Base-by-base conservation (phyloP, 345 rosid species). In the Raphanus raphanistrum region DNA sequence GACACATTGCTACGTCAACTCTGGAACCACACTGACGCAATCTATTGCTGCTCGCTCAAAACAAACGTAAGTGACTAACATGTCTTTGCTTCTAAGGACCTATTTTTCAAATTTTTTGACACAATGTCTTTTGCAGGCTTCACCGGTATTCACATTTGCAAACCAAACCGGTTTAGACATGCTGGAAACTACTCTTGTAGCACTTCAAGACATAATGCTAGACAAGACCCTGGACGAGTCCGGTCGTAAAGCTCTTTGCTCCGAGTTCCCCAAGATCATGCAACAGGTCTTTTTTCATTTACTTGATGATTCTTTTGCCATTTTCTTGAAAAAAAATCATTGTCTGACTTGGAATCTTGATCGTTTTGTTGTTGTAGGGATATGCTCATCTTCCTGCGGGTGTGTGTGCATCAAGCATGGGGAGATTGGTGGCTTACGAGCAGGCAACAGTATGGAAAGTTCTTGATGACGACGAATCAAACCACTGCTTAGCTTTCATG, bases 161-260 rank as follows among this genome's bases (percentile, higher is more conserved):
- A 94, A 94, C 86, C 97, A 92, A 84, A 94, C 97, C 2, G 98
- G 98, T 70, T 88, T 94, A 10, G 98, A 92, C 84, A 94, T 94
- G 98, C 94, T 94, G 1, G 98, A 94, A 84, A 94, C 98, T 1
- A 92, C 97, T 7, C 87, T 94, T 7, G 90, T 94, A 33, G 91
- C 97, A 50, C 97, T 92, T 79, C 98, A 94, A 81, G 98, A 92
- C 81, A 90, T 94, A 38, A 89, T 84, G 89, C 89, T 94, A 12
- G 97, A 94, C 85, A 92, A 92, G 88, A 90, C 88, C 48, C 89
- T 92, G 0, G 90, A 92, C 21, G 97, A 92, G 79, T 79, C 88
- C 45, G 95, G 97, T 26, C 84, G 88, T 63, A 94, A 90, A 84
- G 76, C 79, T 75, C 90, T 92, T 26, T 94, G 89, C 84, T 81